Base-by-base conservation (phyloP, 202 grass and related monocot species). In the Schoenoplectus tabernaemontani region DNA sequence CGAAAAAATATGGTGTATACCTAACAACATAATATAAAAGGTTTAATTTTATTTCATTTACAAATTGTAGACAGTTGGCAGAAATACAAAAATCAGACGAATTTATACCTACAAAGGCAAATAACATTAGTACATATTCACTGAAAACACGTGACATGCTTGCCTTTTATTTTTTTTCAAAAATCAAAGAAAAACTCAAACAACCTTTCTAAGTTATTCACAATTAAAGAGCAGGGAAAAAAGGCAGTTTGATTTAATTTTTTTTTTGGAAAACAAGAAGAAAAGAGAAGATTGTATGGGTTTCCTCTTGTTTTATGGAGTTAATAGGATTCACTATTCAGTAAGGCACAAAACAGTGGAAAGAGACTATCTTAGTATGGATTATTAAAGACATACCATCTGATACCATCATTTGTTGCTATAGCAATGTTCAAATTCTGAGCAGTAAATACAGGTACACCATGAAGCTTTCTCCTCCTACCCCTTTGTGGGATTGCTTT, bases 1-100 rank as follows among this genome's bases (percentile, higher is more conserved):
- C 91, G 81, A 97, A 97, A 84, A 97, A 97, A 32, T 97, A 97
- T 67, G 95, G 95, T 77, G 86, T 89, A 79, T 97, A 97, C 95
- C 95, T 98, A 81, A 82, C 83, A 84, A 76, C 17, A 76, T 41
- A 68, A 71, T 34, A 41, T 76, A 5, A 0, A 9, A 60, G 67
- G 65, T n/a, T n/a, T n/a, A n/a, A 48, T 57, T 76, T 47, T 44
- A 67, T 67, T 22, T 53, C 80, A 79, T 76, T 9, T n/a, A 44
- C 11, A 17, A 32, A 32, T 17, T 2, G 13, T 9, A 53, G 44
- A 36, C 12, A 32, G 26, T 54, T n/a, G 24, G 54, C 22, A 73
- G 44, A 48, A 28, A 3, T 17, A 26, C 37, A 47, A 47, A 69
- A 69, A 33, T 10, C 46, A 74, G 46, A 34, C 33, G 38, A 7